phyloP scores from a whole-genome alignment of 768 basidiomycete genomes.

The Hypsizygus marmoreus region DNA sequence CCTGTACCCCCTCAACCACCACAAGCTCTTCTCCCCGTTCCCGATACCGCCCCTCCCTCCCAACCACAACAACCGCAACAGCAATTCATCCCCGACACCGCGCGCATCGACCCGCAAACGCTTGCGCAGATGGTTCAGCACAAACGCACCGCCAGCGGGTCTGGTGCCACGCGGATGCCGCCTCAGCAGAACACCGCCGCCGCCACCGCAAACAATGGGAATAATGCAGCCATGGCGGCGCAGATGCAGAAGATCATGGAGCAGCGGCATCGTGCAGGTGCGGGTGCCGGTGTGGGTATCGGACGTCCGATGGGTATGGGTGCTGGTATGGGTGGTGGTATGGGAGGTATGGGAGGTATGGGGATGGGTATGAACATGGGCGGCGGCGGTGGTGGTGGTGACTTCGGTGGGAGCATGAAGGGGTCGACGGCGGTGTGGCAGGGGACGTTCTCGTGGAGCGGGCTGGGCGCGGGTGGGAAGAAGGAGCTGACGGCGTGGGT shows the following conservation, averaged over 20 bases:
- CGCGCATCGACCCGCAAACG: slow-evolving; percentile 25
- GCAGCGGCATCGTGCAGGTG: slow-evolving; percentile 34
- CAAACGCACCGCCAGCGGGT: slow-evolving; percentile 17
- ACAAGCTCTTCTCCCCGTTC: neutral
- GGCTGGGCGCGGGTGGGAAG: slow-evolving; percentile 33
- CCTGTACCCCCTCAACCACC: neutral
- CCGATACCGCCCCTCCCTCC: slow-evolving; percentile 2
- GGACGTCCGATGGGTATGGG: no score
- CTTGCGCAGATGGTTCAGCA: slow-evolving; percentile 21
- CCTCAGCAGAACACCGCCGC: slow-evolving; percentile 6
- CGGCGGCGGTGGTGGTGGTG: no score
- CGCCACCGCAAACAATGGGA: slow-evolving; percentile 7
- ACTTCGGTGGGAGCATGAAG: no score
- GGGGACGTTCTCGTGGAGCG: slow-evolving; percentile 49
- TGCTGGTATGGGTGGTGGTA: no score
- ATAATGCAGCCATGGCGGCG: slow-evolving; percentile 23
- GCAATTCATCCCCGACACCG: no score
- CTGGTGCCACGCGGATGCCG: slow-evolving; percentile 11
- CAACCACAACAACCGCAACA: no score
- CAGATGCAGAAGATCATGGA: slow-evolving; percentile 56
- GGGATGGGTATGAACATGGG: no score
- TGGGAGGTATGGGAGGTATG: no score
- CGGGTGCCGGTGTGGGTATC: no score
- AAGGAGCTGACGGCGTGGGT: slow-evolving; percentile 50
- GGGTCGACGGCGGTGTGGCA: slow-evolving; percentile 40